phyloP scores from a whole-genome alignment of 1,284 basidiomycete genomes.

The Trametes versicolor region DNA sequence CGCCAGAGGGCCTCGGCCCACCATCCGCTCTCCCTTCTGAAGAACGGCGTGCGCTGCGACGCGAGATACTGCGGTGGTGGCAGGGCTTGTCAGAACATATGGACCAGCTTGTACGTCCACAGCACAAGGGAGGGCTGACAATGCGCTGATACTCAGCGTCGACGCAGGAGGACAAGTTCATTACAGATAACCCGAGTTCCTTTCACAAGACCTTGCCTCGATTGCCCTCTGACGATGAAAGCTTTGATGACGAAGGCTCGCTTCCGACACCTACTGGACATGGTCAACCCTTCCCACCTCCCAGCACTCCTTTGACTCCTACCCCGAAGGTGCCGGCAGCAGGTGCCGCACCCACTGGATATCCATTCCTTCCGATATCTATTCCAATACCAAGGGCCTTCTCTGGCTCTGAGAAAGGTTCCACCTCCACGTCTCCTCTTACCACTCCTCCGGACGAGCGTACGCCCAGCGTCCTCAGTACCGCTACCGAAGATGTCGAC shows the following conservation, averaged over 20 bases:
- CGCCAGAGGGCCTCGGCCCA: constrained; percentile 11
- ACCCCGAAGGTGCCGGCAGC: constrained; percentile 18
- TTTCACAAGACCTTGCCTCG: constrained; percentile 61
- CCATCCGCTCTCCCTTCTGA: constrained; percentile 36
- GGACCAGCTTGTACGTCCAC: constrained; percentile 60
- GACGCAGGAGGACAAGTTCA: constrained; percentile 55
- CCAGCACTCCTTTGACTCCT: constrained; percentile 34
- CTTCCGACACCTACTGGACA: constrained; percentile 40
- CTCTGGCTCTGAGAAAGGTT: constrained; percentile 13
- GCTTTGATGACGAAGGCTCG: constrained; percentile 47
- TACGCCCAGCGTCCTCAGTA: constrained; percentile 5
- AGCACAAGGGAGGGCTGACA: background rate
- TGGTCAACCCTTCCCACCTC: constrained; percentile 29
- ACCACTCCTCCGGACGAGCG: background rate
- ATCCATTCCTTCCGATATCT: constrained; percentile 22
- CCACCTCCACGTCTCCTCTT: constrained; percentile 11
- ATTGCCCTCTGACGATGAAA: constrained; percentile 63
- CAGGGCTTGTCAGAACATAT: constrained; percentile 67
- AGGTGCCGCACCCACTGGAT: constrained; percentile 20
- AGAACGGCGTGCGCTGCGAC: constrained; percentile 58
- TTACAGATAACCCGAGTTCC: constrained; percentile 40
- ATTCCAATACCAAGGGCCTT: constrained; percentile 14
- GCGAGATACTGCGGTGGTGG: constrained; percentile 75
- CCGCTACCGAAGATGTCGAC: constrained; percentile 35
- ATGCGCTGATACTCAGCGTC: background rate